These are phyloP conservation scores for Calcarisporium arbuscula DNA, from an alignment of 2,329 filamentous ascomycete species.

Conservation along the genomic window DNA sequence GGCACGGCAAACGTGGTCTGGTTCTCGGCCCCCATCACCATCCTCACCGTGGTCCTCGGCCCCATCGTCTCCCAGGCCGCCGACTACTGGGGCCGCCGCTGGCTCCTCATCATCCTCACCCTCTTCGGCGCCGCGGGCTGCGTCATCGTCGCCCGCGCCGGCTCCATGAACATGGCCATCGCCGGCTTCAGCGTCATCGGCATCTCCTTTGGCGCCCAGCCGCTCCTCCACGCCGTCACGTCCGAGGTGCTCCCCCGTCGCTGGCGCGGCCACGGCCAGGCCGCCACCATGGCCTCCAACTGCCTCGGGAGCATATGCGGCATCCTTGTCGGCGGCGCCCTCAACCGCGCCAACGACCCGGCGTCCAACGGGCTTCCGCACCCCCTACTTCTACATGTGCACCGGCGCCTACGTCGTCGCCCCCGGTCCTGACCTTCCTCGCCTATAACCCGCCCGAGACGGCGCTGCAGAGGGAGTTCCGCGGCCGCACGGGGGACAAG, in stretches of 20 bases:
- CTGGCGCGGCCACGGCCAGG: slow-evolving; percentile 29
- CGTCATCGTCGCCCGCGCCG: slow-evolving; percentile 28
- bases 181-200: slow-evolving; percentile 29
- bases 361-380: slow-evolving; percentile 24
- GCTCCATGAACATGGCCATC: slow-evolving; percentile 27
- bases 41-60: slow-evolving; percentile 27
- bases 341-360: slow-evolving; percentile 23
- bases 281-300: slow-evolving; percentile 22
- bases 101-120: slow-evolving; percentile 30
- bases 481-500: slow-evolving; percentile 21
- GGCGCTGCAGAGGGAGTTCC: slow-evolving; percentile 18
- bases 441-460: slow-evolving; percentile 27
- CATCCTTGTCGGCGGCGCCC: slow-evolving; percentile 26
- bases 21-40: slow-evolving; percentile 28
- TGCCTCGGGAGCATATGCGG: slow-evolving; percentile 23
- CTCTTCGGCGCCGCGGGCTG: slow-evolving; percentile 26
- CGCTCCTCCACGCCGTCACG: slow-evolving; percentile 30
- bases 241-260: slow-evolving; percentile 33
- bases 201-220: slow-evolving; percentile 29
- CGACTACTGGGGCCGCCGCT: slow-evolving; percentile 36
- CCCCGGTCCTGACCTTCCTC: slow-evolving; percentile 18
- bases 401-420: slow-evolving; percentile 21
- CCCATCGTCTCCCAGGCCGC: slow-evolving; percentile 32
- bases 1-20: slow-evolving; percentile 20
- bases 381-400: slow-evolving; percentile 29